Percentiles rank a stretch among this genome's conserved stretches.
phyloP scores from a whole-genome alignment of 2,329 filamentous ascomycete genomes.

The Nakataea oryzae region DNA sequence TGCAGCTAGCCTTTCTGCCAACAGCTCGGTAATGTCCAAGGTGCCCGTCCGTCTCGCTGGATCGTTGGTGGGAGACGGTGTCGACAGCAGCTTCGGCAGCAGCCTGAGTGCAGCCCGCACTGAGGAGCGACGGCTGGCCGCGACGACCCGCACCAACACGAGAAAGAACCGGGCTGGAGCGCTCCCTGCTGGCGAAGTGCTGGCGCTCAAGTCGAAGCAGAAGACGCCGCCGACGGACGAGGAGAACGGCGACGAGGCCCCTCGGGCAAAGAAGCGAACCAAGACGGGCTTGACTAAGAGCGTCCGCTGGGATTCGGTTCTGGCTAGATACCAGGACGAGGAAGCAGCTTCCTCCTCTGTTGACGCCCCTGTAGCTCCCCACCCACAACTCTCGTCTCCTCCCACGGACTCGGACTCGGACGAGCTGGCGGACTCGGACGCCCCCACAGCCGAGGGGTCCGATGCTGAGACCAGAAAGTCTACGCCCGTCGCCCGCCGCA shows the following conservation, averaged over 20 bases:
- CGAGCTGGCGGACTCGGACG: not conserved
- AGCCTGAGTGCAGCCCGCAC: conserved; percentile 15
- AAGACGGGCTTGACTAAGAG: conserved; percentile 12
- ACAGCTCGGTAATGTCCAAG: conserved; percentile 15
- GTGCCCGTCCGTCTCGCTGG: conserved; percentile 21
- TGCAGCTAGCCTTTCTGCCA: conserved; percentile 14
- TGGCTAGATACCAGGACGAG: conserved; percentile 17
- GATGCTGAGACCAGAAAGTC: too few species aligned
- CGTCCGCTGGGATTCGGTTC: conserved; percentile 21
- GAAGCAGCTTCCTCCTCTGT: not conserved
- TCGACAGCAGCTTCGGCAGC: conserved; percentile 8
- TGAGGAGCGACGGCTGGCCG: conserved; percentile 29
- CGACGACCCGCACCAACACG: conserved; percentile 31
- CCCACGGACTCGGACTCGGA: conserved; percentile 2
- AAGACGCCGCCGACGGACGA: conserved; percentile 1
- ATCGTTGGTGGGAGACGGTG: conserved; percentile 14
- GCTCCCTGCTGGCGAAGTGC: conserved; percentile 18
- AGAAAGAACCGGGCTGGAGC: conserved; percentile 31
- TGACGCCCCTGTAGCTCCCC: not conserved
- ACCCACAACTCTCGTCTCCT: not conserved
- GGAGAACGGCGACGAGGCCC: not conserved
- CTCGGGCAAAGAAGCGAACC: conserved; percentile 3
- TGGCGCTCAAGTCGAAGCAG: conserved; percentile 18
- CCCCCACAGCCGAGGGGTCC: not conserved
- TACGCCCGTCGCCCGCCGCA: not conserved